These are phyloP conservation scores for Amyloporia xantha DNA, from an alignment of 768 basidiomycete genomes.

Conservation along the genomic window DNA sequence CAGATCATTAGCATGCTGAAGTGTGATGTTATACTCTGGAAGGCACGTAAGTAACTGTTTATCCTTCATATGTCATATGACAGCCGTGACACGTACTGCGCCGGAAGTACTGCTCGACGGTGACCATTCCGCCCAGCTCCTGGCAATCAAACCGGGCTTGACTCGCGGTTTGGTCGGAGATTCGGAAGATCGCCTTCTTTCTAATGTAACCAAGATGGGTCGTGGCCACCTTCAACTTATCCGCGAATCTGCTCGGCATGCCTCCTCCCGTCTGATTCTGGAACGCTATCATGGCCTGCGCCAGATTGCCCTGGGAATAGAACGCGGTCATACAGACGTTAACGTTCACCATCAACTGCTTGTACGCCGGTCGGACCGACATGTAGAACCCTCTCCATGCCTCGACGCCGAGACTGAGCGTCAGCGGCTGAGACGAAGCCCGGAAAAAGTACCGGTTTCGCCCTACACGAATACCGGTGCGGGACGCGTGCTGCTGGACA, in stretches of 20 bases:
- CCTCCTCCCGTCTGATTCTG: slow-evolving; percentile 33
- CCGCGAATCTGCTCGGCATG: slow-evolving; percentile 41
- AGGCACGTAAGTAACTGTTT: too few relatives aligned
- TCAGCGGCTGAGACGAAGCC: slow-evolving; percentile 8
- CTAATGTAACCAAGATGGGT: slow-evolving; percentile 46
- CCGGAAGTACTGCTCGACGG: slow-evolving; percentile 59
- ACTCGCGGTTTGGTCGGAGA: slow-evolving; percentile 18
- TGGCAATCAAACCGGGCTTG: slow-evolving; percentile 44
- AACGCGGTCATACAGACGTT: slow-evolving; percentile 51
- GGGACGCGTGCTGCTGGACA: slow-evolving; percentile 47
- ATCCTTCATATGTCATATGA: slow-evolving; percentile 3
- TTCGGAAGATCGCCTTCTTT: slow-evolving; percentile 35
- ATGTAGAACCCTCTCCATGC: slow-evolving; percentile 46
- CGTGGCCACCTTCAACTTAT: slow-evolving; percentile 52
- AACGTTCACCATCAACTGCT: slow-evolving; percentile 46
- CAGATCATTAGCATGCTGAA: slow-evolving; percentile 34
- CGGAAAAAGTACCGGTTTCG: slow-evolving; percentile 63
- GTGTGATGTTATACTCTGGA: slow-evolving; percentile 51
- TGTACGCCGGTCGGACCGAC: slow-evolving; percentile 42
- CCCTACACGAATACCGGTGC: slow-evolving; percentile 56
- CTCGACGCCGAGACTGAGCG: slow-evolving; percentile 32
- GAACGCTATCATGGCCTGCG: slow-evolving; percentile 49
- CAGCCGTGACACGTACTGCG: slow-evolving; percentile 38
- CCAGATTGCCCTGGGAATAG: slow-evolving; percentile 55
- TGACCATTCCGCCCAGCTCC: slow-evolving; percentile 49